Base-by-base conservation (phyloP, 2,329 filamentous ascomycete species). In the Stenocarpella maydis region DNA sequence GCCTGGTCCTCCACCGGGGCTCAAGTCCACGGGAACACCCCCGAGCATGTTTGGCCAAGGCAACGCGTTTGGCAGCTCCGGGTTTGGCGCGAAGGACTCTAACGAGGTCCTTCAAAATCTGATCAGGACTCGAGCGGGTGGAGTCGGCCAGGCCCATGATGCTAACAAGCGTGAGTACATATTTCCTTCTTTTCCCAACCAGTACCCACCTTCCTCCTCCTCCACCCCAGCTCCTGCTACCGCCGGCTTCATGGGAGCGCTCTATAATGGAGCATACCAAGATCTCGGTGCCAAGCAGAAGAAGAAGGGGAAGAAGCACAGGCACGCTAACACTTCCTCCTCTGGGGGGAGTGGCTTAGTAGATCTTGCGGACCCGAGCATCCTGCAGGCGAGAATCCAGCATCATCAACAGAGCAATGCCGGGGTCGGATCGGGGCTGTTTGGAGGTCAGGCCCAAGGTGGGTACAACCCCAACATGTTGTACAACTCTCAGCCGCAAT, bases 321-420 rank as follows among this genome's bases (percentile, higher is more conserved):
- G 95, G 91, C 95, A 98, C 91, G 95, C 94, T 96, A 97, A 98
- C 94, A 98, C 95, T 95, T 97, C 95, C 93, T 98, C 95, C 91
- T 97, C 94, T 90, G 92, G 92, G 87, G 95, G 94, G 90, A 93
- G 94, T 93, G 95, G 93, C 87, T 90, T 98, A 95, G 95, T 97
- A 87, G 95, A 98, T 97, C 94, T 97, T 95, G 94, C 93, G 88
- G 95, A 98, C 94, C 95, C 95, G 88, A 97, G 94, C 89, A 98
- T 98, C 89, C 91, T 98, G 88, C 95, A 97, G 87, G 94, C 94
- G 83, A 93, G 95, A 88, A 92, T 97, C 88, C 95, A 97, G 84
- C 93, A 96, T 86, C 90, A 92, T 85, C 87, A 90, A 77, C 91
- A 92, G 85, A 92, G 90, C 84, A 92, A 90, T 87, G 90, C 90